phyloP scores from a whole-genome alignment of 1,139 yeast species.

The Yamadazyma aaseri region DNA sequence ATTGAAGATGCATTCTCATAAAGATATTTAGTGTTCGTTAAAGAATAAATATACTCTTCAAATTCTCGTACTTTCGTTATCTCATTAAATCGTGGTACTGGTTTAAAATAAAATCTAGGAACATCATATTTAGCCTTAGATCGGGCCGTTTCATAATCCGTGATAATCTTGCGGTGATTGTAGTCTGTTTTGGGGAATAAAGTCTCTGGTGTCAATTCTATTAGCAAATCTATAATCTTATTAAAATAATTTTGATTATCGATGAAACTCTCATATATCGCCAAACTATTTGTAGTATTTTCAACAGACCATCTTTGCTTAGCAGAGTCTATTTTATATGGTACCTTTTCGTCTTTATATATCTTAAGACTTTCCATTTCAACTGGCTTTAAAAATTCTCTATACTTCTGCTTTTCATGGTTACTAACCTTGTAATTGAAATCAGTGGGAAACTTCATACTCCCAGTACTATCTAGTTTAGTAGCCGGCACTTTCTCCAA shows the following conservation, averaged over 20 bases:
- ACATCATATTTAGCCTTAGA: slow-evolving; percentile 9
- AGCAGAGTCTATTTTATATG: slow-evolving; percentile 5
- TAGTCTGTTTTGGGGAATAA: slow-evolving; percentile 7
- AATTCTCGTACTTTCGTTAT: slow-evolving; percentile 31
- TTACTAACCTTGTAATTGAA: slow-evolving; percentile 11
- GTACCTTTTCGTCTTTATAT: slow-evolving; percentile 18
- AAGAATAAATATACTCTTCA: slow-evolving; percentile 34
- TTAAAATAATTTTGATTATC: slow-evolving; percentile 30
- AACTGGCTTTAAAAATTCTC: slow-evolving; percentile 38
- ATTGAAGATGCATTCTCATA: slow-evolving; percentile 38
- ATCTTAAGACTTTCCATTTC: slow-evolving; percentile 35
- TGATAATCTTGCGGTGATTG: slow-evolving; percentile 7
- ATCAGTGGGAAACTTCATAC: slow-evolving; percentile 1
- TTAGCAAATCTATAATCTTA: slow-evolving; percentile 31
- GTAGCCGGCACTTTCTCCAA: too few relatives aligned
- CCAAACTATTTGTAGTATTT: slow-evolving; percentile 17
- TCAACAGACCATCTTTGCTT: slow-evolving; percentile 25
- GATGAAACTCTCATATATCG: slow-evolving; percentile 23
- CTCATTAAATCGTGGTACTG: slow-evolving; percentile 35
- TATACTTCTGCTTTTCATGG: slow-evolving; percentile 27
- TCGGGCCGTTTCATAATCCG: slow-evolving; percentile 8
- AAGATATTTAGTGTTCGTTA: slow-evolving; percentile 36
- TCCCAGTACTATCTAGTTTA: too few relatives aligned
- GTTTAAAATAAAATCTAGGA: slow-evolving; percentile 28
- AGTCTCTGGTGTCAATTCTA: slow-evolving; percentile 32